Conservation (phyloP, 2,329 filamentous ascomycete genomes). For the Penicillium palitans region DNA sequence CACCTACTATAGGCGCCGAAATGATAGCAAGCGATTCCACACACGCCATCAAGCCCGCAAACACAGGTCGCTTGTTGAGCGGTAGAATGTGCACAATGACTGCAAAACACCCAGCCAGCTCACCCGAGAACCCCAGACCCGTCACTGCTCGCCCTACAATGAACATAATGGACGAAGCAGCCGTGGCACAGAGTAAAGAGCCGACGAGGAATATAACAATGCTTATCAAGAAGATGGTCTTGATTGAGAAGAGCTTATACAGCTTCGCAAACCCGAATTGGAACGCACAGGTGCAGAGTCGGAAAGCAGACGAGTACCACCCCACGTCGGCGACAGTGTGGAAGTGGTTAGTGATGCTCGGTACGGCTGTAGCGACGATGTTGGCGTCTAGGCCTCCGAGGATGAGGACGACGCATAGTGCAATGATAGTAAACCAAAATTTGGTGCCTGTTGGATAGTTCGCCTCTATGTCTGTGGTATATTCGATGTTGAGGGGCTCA, state of each 20-base stretch:
- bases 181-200: constrained; percentile 23
- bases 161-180: constrained; percentile 20
- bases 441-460: constrained; percentile 19
- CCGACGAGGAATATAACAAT: constrained; percentile 23
- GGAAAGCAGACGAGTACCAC: constrained; percentile 31
- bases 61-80: constrained; percentile 30
- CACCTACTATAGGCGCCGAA: constrained; percentile 36
- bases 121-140: constrained; percentile 27
- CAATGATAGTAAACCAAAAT: constrained; percentile 23
- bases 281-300: constrained; percentile 25
- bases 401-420: constrained; percentile 29
- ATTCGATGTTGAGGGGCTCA: constrained; percentile 8
- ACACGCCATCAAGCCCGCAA: constrained; percentile 25
- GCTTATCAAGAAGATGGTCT: constrained; percentile 25
- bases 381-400: constrained; percentile 33
- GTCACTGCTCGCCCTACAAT: constrained; percentile 26
- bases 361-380: constrained; percentile 36
- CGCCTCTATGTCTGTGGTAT: not conserved
- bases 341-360: constrained; percentile 34
- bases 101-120: constrained; percentile 22
- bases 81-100: constrained; percentile 23
- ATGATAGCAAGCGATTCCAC: constrained; percentile 31
- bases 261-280: constrained; percentile 28
- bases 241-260: constrained; percentile 37
- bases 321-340: constrained; percentile 30